Evolutionary conservation across 2,329 filamentous ascomycete genomes (phyloP), one percentile per base, ranked within the genome.

Genomic region (Ilyonectria destructans): DNA sequence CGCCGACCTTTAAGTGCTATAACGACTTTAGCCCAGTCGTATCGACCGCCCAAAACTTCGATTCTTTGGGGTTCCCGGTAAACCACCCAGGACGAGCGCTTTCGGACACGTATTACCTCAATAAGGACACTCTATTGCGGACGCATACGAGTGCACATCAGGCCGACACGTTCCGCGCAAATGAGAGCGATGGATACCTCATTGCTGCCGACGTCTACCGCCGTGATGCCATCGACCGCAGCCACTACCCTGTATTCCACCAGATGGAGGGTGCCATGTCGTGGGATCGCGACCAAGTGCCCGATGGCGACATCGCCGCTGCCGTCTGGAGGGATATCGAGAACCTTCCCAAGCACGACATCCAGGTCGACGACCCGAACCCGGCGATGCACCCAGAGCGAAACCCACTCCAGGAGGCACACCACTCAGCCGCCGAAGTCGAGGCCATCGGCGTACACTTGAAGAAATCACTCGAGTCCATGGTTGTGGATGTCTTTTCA

Each of bases 121-220:
- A 97, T 82, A 85, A 91, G 72, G 83, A 89, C 58, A 97, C 93
- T 0, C 91, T 99, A 2, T 85, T 99, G 48, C 89, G 96, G 64
- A 99, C 96, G 1, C 96, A 99, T 81, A 98, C 96, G 2, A 96
- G 93, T 73, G 96, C 96, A 0, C 96, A 99, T 79, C 94, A 99
- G 81, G 90, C 93, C 75, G 90, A 96, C 78, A 87, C 93, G 67
- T 94, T 98, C 86, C 86, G 91, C 72, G 85, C 88, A 67, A 90
- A 95, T 82, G 82, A 88, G 62, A 92, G 88, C 74, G 88, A 91
- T 43, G 96, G 96, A 3, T 99, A 95, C 79, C 92, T 97, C 37
- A 93, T 99, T 79, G 93, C 92, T 67, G 96, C 96, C 26, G 96
- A 99, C 80, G 96, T 99, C 19, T 99, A 98, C 81, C 90, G 96